These are phyloP conservation scores for Stygiomarasmius scandens DNA, from an alignment of 1,284 basidiomycete species.

Conservation along the genomic window DNA sequence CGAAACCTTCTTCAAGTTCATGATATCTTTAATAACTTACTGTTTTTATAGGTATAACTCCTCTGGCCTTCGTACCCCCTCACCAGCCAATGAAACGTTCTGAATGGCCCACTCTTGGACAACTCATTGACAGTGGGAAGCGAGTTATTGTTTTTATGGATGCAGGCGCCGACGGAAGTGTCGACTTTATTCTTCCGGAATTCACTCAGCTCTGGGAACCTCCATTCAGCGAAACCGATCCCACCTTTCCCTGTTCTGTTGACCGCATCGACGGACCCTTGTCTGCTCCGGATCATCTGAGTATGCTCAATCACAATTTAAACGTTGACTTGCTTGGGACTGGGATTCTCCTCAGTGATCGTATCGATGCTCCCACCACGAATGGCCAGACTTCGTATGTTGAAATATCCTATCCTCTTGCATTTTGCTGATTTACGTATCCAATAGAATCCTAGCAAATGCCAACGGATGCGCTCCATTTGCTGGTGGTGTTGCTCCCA, in stretches of 20 bases:
- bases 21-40: neutral
- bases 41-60: slow-evolving; percentile 49
- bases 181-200: slow-evolving; percentile 66
- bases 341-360: slow-evolving; percentile 46
- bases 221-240: slow-evolving; percentile 63
- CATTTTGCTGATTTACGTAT: too few species aligned
- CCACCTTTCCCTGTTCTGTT: slow-evolving; percentile 70
- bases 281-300: slow-evolving; percentile 50
- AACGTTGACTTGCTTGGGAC: slow-evolving; percentile 40
- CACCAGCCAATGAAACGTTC: slow-evolving; percentile 51
- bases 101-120: slow-evolving; percentile 78
- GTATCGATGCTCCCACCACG: slow-evolving; percentile 39
- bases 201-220: slow-evolving; percentile 79
- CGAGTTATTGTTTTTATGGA: slow-evolving; percentile 77
- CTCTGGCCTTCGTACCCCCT: slow-evolving; percentile 62
- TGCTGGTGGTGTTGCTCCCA: slow-evolving; percentile 44
- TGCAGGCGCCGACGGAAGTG: slow-evolving; percentile 45
- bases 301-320: slow-evolving; percentile 61
- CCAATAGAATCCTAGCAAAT: slow-evolving; percentile 50
- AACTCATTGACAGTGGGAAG: slow-evolving; percentile 66
- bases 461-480: slow-evolving; percentile 46
- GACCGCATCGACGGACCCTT: slow-evolving; percentile 61
- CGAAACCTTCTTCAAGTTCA: neutral
- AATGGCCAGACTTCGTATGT: slow-evolving; percentile 29
- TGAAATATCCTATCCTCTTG: too few species aligned